Evolutionary conservation across 306 rosid genomes (phyloP).

Genomic region (Cotoneaster glaucophyllus): DNA sequence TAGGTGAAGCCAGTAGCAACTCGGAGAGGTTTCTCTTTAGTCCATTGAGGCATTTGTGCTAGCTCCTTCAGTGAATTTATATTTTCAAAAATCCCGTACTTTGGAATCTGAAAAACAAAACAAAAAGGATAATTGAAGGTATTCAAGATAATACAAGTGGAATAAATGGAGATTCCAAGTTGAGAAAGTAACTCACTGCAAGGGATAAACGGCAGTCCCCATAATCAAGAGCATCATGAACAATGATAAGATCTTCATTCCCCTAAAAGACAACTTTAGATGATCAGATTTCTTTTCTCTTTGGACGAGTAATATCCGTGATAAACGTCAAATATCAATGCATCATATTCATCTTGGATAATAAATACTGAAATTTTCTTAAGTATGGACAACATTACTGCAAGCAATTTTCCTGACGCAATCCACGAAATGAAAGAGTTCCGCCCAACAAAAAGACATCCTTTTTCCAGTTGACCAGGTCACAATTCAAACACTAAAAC

Average conservation of each 20-base stretch:
- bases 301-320: background rate
- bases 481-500: background rate
- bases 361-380: background rate
- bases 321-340: background rate
- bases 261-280: constrained; percentile 34
- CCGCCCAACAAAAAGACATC: background rate
- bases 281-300: background rate
- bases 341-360: background rate
- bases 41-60: constrained; percentile 89
- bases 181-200: constrained; percentile 53
- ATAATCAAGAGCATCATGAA: constrained; percentile 81
- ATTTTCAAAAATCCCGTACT: constrained; percentile 85
- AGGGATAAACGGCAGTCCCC: constrained; percentile 81
- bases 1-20: constrained; percentile 93
- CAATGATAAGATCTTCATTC: constrained; percentile 65
- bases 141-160: background rate
- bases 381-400: background rate
- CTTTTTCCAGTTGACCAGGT: background rate
- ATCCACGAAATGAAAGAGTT: background rate
- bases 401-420: background rate
- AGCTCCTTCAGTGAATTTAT: constrained; percentile 69
- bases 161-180: background rate
- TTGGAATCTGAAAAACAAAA: constrained; percentile 59
- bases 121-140: constrained; percentile 1
- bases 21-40: constrained; percentile 65